Evolutionary conservation across 1,284 basidiomycete species (phyloP).

Genomic region (Phlebopus sp.): DNA sequence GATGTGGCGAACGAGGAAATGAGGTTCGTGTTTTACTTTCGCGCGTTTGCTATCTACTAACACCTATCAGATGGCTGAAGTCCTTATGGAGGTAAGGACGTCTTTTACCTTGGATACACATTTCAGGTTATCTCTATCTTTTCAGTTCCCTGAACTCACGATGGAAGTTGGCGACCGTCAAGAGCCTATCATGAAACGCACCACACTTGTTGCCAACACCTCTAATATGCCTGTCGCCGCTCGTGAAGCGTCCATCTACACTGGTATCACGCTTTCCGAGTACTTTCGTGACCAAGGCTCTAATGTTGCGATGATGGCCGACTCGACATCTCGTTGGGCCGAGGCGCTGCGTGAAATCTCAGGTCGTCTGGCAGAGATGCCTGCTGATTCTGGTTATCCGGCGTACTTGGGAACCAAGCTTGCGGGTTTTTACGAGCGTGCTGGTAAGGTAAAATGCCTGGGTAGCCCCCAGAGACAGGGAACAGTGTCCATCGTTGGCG

Average conservation of each 20-base stretch:
- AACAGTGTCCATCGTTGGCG: constrained; percentile 97
- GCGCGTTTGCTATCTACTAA: constrained; percentile 7
- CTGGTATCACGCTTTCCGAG: constrained; percentile 98
- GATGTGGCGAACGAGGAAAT: constrained; percentile 92
- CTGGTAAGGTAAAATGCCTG: constrained; percentile 93
- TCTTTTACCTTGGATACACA: neutral
- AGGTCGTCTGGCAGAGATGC: constrained; percentile 99
- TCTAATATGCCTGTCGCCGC: constrained; percentile 99
- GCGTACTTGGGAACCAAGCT: constrained; percentile 97
- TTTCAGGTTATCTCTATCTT: constrained; percentile 8
- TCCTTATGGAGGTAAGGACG: constrained; percentile 79
- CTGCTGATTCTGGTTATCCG: constrained; percentile 98
- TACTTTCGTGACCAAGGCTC: constrained; percentile 99
- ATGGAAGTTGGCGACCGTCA: constrained; percentile 90
- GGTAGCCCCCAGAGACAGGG: constrained; percentile 89
- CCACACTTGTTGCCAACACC: constrained; percentile 97
- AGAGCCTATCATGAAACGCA: constrained; percentile 99
- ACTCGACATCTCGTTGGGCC: constrained; percentile 99
- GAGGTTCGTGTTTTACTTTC: constrained; percentile 49
- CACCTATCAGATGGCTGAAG: constrained; percentile 88
- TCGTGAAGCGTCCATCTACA: constrained; percentile 99
- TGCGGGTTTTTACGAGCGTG: constrained; percentile 98
- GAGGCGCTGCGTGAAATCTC: constrained; percentile 99
- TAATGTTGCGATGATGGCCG: constrained; percentile 99
- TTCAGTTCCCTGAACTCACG: constrained; percentile 90